Evolutionary conservation across 192 early-diverging fungal species (phyloP).

Genomic region (Backusella luteola): DNA sequence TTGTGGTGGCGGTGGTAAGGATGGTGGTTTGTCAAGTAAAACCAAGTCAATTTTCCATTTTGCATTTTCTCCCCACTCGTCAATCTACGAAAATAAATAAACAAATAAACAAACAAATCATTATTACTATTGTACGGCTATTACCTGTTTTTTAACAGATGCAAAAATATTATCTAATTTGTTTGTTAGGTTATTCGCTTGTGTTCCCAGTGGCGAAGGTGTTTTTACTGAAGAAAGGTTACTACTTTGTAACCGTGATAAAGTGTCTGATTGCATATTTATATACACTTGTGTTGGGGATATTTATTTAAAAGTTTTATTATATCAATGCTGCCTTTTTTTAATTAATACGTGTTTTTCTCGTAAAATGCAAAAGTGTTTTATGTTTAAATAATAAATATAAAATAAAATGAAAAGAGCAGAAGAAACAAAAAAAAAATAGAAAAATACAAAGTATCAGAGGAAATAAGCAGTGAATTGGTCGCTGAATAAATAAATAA

Average conservation of each 20-base stretch:
- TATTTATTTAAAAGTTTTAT: not conserved
- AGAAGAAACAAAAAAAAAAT: not conserved
- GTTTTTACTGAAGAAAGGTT: conserved; percentile 9
- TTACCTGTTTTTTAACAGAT: conserved; percentile 11
- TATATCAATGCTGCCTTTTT: not conserved
- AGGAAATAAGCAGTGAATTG: not conserved
- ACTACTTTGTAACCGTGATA: conserved; percentile 6
- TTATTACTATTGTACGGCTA: not conserved
- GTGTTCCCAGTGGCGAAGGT: conserved; percentile 10
- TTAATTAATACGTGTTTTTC: not conserved
- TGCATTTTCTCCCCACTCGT: conserved; percentile 33
- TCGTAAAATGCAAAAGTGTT: not conserved
- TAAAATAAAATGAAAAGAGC: not conserved
- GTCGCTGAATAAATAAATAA: not conserved
- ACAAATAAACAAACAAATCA: conserved; percentile 1
- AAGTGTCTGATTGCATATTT: conserved; percentile 8
- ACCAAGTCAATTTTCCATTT: conserved; percentile 35
- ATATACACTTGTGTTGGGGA: not conserved
- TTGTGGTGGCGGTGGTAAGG: not conserved
- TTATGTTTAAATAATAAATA: not conserved
- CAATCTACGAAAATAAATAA: conserved; percentile 16
- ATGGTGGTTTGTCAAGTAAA: conserved; percentile 22
- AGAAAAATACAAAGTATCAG: not conserved
- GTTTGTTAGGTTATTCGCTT: not conserved
- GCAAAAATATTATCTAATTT: conserved; percentile 11